Evolutionary conservation across 2,329 filamentous ascomycete genomes (phyloP), one percentile per base, ranked within the genome.

Genomic region (Pestalotiopsis fici): DNA sequence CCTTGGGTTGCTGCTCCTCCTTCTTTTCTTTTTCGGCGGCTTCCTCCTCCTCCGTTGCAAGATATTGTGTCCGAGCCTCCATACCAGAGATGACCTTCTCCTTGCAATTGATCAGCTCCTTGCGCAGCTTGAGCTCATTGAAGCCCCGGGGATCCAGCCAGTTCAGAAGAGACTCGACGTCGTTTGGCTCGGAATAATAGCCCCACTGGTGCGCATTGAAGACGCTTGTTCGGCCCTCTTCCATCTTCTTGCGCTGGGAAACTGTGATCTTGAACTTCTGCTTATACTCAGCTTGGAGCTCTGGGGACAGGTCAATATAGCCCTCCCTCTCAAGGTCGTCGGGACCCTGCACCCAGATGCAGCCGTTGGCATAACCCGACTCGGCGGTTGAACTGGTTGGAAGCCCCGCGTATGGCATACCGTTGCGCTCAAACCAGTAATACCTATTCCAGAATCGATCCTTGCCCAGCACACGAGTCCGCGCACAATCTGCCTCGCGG

Each of bases 381-480:
- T 90, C 86, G 1, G 94, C 92, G 1, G 95, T 98, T 18, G 95
- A 98, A 78, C 94, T 97, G 71, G 88, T 89, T 0, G 95, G 95
- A 66, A 98, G 85, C 4, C 96, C 96, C 37, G 87, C 94, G 75
- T 95, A 97, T 0, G 96, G 96, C 95, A 98, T 98, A 27, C 95
- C 96, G 75, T 98, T 99, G 70, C 95, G 91, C 81, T 99, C 96
- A 78, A 98, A 98, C 95, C 96, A 99, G 84, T 97, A 98, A 80
- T 98, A 99, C 65, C 95, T 90, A 80, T 99, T 98, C 90, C 95
- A 97, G 84, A 97, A 99, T 57, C 96, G 90, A 80, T 99, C 96
- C 78, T 96, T 95, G 68, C 96, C 96, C 28, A 99, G 85, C 21
- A 95, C 90, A 70, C 93, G 91, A 21, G 95, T 97, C 69, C 96